Evolutionary conservation across 2,329 filamentous ascomycete genomes (phyloP), one percentile per base, ranked within the genome.

Genomic region (Lasiodiplodia theobromae): DNA sequence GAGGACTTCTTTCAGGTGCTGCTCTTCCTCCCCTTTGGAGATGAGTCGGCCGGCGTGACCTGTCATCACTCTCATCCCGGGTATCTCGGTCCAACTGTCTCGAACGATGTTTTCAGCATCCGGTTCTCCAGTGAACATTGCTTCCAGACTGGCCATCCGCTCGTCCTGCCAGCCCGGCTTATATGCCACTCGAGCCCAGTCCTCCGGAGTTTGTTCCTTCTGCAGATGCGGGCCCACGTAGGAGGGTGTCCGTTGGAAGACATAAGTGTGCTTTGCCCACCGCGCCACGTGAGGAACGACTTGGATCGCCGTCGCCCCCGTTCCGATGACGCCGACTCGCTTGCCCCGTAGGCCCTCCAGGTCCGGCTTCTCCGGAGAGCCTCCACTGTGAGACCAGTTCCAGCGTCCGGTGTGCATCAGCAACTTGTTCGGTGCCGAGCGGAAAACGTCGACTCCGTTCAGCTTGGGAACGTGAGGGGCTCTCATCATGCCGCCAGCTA

Each of bases 111-210:
- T 47, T 16, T 47, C 44, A 47, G 44, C 44, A n/a, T n/a, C 44
- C 44, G 44, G 44, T 16, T 47, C 4, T 47, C 44, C 44, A 5
- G 44, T 47, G 44, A n/a, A 47, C 44, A 47, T 47, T 47, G 44
- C 44, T 4, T 47, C 44, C 5, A 47, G 16, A 47, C 44, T 47
- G 44, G 44, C 44, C 12, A 47, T 47, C 2, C 44, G 2, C 44
- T 47, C 44, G 0, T 1, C 10, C 44, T 47, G 44, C 44, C 44
- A 47, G 44, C 44, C 44, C 44, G 44, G 44, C n/a, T 47, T 16
- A 72, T 71, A 70, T 86, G 84, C 87, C 87, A 89, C 5, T 86
- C 3, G 74, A 67, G 8, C 73, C 71, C 62, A 84, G 78, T 16
- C 73, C 78, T 10, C 83, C 44, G 14, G 44, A 11, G 44, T 47